Conservation (phyloP, 768 basidiomycete species). For the Lactifluus subvellereus region DNA sequence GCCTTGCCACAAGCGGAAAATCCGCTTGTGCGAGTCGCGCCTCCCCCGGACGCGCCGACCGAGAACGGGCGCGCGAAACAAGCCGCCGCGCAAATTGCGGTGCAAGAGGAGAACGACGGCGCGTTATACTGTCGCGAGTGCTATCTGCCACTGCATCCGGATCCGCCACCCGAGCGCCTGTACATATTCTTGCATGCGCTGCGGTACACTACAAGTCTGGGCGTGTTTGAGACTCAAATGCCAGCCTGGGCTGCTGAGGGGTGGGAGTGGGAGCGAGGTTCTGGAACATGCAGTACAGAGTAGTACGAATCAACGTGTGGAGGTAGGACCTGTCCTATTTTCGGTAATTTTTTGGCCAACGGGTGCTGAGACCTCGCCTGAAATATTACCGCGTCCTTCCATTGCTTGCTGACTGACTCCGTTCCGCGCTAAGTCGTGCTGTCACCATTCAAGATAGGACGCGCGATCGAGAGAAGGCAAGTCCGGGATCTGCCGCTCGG, state of each 20-base stretch:
- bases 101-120: slow-evolving; percentile 27
- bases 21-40: slow-evolving; percentile 16
- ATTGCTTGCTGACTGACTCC: not conserved
- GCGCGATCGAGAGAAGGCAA: no score
- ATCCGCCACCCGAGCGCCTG: slow-evolving; percentile 85
- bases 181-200: slow-evolving; percentile 96
- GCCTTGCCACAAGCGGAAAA: slow-evolving; percentile 8
- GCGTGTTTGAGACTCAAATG: slow-evolving; percentile 79
- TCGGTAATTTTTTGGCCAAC: no score
- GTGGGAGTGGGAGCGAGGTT: slow-evolving; percentile 47
- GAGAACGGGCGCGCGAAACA: slow-evolving; percentile 25
- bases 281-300: not conserved
- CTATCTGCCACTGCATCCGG: slow-evolving; percentile 87
- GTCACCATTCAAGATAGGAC: no score
- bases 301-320: no score
- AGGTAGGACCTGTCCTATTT: no score
- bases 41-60: slow-evolving; percentile 32
- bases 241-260: slow-evolving; percentile 83
- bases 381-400: not conserved
- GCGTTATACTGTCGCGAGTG: slow-evolving; percentile 79
- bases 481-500: no score
- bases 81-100: slow-evolving; percentile 30
- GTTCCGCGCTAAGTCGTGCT: not conserved
- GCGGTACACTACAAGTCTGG: slow-evolving; percentile 75
- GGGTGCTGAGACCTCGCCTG: not conserved